Percentiles rank a stretch among this genome's conserved stretches.
These are phyloP conservation scores for Euptelea pleiosperma DNA, from an alignment of 164 flowering plant genomes.

Conservation along the genomic window DNA sequence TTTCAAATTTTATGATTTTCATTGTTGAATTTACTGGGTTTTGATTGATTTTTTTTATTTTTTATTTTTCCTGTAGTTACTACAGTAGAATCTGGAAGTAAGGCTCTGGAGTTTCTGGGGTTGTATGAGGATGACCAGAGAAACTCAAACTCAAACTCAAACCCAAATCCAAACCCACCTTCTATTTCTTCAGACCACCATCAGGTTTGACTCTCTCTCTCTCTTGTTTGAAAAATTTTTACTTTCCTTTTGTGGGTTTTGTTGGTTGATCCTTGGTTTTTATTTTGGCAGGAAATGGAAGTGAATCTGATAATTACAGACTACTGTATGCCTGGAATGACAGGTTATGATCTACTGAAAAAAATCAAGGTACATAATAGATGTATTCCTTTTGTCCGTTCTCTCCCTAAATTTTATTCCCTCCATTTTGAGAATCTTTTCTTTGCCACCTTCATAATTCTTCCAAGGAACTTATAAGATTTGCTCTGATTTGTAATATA, in stretches of 20 bases:
- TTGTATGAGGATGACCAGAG: conserved; percentile 25
- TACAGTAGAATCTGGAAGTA: conserved; percentile 43
- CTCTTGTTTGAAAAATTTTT: background rate
- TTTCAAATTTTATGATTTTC: background rate
- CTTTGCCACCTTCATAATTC: background rate
- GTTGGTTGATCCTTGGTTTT: background rate
- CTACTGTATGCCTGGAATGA: conserved; percentile 57
- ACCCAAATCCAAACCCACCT: conserved; percentile 8
- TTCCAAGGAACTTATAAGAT: background rate
- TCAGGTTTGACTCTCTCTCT: conserved; percentile 11
- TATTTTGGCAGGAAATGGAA: conserved; percentile 25
- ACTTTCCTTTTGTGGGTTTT: background rate
- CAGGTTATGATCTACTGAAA: conserved; percentile 48
- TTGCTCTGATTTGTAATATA: background rate
- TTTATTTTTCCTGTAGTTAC: conserved; percentile 33
- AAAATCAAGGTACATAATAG: conserved; percentile 33
- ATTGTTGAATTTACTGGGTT: background rate
- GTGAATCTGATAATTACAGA: conserved; percentile 48
- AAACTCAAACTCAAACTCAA: conserved; percentile 2
- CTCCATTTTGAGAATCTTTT: conserved; percentile 5
- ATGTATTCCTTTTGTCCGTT: background rate
- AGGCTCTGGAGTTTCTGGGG: conserved; percentile 45
- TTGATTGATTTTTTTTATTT: background rate
- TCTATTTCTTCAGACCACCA: conserved; percentile 19
- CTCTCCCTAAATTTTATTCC: background rate